phyloP scores from a whole-genome alignment of 345 rosid species.

The Murraya koenigii region DNA sequence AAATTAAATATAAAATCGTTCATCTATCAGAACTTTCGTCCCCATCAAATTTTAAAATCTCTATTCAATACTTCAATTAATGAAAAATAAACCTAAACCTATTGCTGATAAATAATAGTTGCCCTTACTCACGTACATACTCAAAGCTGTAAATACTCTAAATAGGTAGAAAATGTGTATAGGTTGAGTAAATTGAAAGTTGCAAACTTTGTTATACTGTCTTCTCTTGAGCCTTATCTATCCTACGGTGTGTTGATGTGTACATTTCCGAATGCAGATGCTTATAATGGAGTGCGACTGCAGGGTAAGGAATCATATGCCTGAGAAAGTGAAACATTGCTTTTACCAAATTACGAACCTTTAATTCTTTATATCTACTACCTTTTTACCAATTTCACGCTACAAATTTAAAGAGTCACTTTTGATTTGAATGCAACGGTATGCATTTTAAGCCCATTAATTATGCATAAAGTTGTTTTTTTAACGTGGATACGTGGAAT shows the following conservation, averaged over 20 bases:
- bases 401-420: neutral
- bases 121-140: no score
- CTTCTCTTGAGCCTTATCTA: neutral
- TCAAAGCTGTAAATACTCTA: neutral
- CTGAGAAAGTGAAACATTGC: neutral
- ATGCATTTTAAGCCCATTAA: neutral
- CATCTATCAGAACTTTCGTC: no score
- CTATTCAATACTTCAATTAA: no score
- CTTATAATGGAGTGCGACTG: neutral
- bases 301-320: neutral
- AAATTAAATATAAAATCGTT: no score
- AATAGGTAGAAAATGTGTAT: neutral
- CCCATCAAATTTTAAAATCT: no score
- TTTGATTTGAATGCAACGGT: neutral
- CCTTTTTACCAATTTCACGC: neutral
- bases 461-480: neutral
- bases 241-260: no score
- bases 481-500: neutral
- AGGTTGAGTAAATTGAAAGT: neutral
- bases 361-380: no score
- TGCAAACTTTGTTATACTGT: neutral
- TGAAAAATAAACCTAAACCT: no score
- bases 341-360: neutral
- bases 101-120: no score
- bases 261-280: neutral